Evolutionary conservation across 805 yeast species (phyloP), one percentile per base, ranked within the genome.

Genomic region (Sugiyamaella boreocaroliniensis): DNA sequence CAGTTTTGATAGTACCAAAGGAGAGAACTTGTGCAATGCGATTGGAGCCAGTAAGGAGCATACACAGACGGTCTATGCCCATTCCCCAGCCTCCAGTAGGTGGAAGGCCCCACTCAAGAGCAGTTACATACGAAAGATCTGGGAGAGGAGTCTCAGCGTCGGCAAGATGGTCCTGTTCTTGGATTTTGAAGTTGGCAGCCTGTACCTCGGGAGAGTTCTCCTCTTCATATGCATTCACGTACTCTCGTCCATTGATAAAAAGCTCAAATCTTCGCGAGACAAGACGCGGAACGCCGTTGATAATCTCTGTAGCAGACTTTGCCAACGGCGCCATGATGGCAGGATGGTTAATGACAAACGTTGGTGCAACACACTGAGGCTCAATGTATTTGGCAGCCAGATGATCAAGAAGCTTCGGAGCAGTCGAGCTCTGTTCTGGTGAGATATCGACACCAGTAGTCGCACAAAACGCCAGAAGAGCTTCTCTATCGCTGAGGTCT

Each of bases 81-180:
- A 95, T 71, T 0, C 99, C 99, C 87, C 97, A 87, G 0, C 99
- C 99, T 1, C 96, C 98, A 2, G 97, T 92, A 0, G 99, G 99
- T 2, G 98, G 97, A 71, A 93, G 77, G 1, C 96, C 98, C 77
- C 84, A 87, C 64, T 88, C 92, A 90, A 93, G 82, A 14, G 83
- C 79, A 43, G 78, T 76, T 1, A 89, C 79, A 64, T 81, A 93
- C 47, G 75, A 74, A 61, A 78, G 70, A 65, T 93, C 99, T 0
- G 95, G 87, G 0, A 84, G 65, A 40, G 85, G 71, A 4, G 82
- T 68, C 55, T 89, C 96, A 1, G 64, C 62, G 61, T 86, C 95
- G 2, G 76, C 68, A 37, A 55, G 52, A 34, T 59, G 52, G 16
- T 12, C 29, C 12, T 46, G 43, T 20, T 51, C 53, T 15, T 44